Conservation (phyloP, 352 stramenopile genomes). For the Globisporangium nunn region DNA sequence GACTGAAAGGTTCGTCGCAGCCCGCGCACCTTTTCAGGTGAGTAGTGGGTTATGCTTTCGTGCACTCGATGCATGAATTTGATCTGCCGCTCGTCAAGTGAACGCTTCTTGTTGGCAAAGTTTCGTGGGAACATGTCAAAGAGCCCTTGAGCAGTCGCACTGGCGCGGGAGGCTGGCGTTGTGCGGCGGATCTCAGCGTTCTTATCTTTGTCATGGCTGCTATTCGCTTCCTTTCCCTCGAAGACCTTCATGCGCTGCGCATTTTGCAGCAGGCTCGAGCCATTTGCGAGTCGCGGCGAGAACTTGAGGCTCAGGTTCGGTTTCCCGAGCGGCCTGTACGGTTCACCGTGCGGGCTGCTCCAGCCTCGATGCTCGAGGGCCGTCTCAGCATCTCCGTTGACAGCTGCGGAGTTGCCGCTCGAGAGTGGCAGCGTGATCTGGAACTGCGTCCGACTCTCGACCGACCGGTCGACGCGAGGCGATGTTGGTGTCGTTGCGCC, state of each 20-base stretch:
- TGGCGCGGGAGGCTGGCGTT: not conserved
- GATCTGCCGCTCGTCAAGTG: conserved; percentile 39
- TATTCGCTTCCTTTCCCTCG: conserved; percentile 11
- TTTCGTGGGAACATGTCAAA: conserved; percentile 31
- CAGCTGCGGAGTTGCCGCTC: not conserved
- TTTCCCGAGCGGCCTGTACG: conserved; percentile 59
- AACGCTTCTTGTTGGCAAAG: conserved; percentile 25
- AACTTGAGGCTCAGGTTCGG: conserved; percentile 64
- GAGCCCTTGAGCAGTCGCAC: conserved; percentile 1
- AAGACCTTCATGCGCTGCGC: conserved; percentile 19
- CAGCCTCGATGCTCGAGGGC: conserved; percentile 34
- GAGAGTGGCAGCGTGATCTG: conserved; percentile 36
- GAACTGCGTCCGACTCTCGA: conserved; percentile 47
- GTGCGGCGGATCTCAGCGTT: conserved; percentile 5
- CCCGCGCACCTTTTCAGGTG: conserved; percentile 28
- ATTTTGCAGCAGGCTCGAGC: conserved; percentile 29
- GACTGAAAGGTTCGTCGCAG: conserved; percentile 16
- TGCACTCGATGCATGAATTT: conserved; percentile 45
- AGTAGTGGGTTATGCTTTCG: conserved; percentile 40
- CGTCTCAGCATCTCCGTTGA: not conserved
- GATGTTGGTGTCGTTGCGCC: not conserved
- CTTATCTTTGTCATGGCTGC: not conserved
- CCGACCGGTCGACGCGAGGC: conserved; percentile 27
- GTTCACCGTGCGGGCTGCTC: conserved; percentile 64
- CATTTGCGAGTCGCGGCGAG: conserved; percentile 38